A percentile compares a stretch with the other conserved stretches of the same genome.
phyloP scores from a whole-genome alignment of 441 rosid genomes.

The Corymbia citriodora region DNA sequence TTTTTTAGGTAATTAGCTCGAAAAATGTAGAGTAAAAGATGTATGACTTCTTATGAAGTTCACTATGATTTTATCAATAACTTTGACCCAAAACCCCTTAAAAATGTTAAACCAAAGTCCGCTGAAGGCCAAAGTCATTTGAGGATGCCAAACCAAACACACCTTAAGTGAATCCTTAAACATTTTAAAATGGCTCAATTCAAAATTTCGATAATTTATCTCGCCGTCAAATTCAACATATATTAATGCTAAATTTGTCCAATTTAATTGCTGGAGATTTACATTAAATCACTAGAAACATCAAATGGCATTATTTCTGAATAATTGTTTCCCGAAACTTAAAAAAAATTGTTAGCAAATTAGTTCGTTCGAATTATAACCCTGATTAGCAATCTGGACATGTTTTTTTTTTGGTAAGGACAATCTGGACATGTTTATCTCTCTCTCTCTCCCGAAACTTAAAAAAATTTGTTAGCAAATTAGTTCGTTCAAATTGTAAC shows the following conservation, averaged over 20 bases:
- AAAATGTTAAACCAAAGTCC: neutral
- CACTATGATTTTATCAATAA: rapidly evolving
- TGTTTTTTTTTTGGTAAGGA: no score
- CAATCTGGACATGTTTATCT: no score
- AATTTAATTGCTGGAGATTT: neutral
- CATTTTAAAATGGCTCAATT: neutral
- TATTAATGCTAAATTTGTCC: neutral
- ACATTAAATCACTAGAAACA: neutral
- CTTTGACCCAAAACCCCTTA: neutral
- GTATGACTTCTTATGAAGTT: neutral
- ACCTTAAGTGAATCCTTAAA: neutral
- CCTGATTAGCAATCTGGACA: no score
- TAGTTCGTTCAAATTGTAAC: no score
- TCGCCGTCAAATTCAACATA: neutral
- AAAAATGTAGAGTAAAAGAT: neutral
- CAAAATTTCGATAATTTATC: neutral
- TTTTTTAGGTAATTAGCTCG: neutral
- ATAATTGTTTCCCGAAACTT: neutral
- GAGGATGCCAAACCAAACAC: neutral
- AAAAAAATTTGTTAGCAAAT: no score
- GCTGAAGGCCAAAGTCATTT: neutral
- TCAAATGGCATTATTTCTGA: neutral
- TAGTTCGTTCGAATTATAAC: neutral
- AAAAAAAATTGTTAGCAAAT: neutral
- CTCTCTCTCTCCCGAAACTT: no score